Evolutionary conservation across 1,284 basidiomycete genomes (phyloP).

Genomic region (Farysia itapuensis): DNA sequence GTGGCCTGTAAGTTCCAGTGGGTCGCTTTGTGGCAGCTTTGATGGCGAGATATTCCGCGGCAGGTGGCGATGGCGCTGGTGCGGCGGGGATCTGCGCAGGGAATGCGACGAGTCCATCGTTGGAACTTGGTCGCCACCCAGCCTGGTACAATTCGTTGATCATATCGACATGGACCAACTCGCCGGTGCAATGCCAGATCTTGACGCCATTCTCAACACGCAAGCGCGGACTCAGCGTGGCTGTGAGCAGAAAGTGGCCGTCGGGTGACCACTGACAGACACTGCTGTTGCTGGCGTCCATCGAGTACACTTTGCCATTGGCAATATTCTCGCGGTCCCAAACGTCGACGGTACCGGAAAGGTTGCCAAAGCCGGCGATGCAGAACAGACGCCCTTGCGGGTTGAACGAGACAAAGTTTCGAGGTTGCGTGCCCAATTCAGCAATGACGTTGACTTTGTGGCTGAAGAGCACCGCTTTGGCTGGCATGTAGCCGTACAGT

Average conservation of each 20-base stretch:
- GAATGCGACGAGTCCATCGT: slow-evolving; percentile 73
- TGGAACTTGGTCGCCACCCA: slow-evolving; percentile 75
- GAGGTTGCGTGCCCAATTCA: slow-evolving; percentile 84
- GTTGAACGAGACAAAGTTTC: slow-evolving; percentile 92
- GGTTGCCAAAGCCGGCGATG: slow-evolving; percentile 92
- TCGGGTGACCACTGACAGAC: slow-evolving; percentile 94
- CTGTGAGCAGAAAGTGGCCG: slow-evolving; percentile 87
- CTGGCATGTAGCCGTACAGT: slow-evolving; percentile 96
- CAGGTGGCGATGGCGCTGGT: slow-evolving; percentile 71
- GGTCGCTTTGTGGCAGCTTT: slow-evolving; percentile 53
- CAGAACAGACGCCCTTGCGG: slow-evolving; percentile 86
- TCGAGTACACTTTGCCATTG: slow-evolving; percentile 73
- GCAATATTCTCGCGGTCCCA: slow-evolving; percentile 82
- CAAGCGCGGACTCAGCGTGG: slow-evolving; percentile 86
- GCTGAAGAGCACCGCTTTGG: slow-evolving; percentile 88
- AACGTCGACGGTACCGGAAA: slow-evolving; percentile 88
- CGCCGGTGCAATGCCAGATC: slow-evolving; percentile 89
- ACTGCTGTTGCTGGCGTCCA: slow-evolving; percentile 90
- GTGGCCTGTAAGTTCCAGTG: slow-evolving; percentile 59
- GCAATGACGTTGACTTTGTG: slow-evolving; percentile 82
- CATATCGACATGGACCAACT: slow-evolving; percentile 75
- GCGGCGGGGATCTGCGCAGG: slow-evolving; percentile 72
- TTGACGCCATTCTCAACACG: slow-evolving; percentile 97
- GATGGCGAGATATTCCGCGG: slow-evolving; percentile 61
- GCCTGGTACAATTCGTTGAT: slow-evolving; percentile 85